These are phyloP conservation scores for Apophysomyces elegans DNA, from an alignment of 371 early-diverging fungal species.

Conservation along the genomic window DNA sequence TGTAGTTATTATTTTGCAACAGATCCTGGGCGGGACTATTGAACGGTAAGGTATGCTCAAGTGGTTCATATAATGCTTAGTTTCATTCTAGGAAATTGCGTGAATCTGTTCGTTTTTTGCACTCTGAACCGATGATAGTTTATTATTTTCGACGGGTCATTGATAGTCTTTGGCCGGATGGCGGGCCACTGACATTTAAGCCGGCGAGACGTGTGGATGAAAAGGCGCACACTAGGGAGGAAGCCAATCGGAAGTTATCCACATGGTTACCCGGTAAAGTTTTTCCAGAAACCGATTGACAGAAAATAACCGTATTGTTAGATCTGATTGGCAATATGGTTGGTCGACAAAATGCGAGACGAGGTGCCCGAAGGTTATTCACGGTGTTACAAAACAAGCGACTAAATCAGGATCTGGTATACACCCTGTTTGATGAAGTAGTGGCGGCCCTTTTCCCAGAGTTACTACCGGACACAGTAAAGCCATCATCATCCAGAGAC, in stretches of 20 bases:
- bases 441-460: constrained; percentile 77
- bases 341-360: constrained; percentile 80
- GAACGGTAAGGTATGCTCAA: constrained; percentile 58
- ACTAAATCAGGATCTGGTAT: constrained; percentile 79
- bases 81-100: constrained; percentile 41
- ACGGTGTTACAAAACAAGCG: constrained; percentile 75
- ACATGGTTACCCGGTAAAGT: constrained; percentile 64
- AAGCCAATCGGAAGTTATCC: constrained; percentile 68
- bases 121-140: constrained; percentile 50
- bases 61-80: neutral
- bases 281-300: neutral
- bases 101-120: constrained; percentile 42
- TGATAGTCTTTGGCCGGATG: constrained; percentile 61
- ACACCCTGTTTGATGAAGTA: constrained; percentile 77
- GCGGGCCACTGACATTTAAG: constrained; percentile 36
- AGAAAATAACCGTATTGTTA: constrained; percentile 22
- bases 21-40: constrained; percentile 84
- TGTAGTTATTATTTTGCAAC: constrained; percentile 80
- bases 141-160: constrained; percentile 41
- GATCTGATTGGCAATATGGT: constrained; percentile 81
- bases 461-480: neutral
- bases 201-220: constrained; percentile 56
- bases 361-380: constrained; percentile 76
- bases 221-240: constrained; percentile 58
- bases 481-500: neutral